These are phyloP conservation scores for Colletotrichum sp. DNA, from an alignment of 2,329 filamentous ascomycete genomes.

Conservation along the genomic window DNA sequence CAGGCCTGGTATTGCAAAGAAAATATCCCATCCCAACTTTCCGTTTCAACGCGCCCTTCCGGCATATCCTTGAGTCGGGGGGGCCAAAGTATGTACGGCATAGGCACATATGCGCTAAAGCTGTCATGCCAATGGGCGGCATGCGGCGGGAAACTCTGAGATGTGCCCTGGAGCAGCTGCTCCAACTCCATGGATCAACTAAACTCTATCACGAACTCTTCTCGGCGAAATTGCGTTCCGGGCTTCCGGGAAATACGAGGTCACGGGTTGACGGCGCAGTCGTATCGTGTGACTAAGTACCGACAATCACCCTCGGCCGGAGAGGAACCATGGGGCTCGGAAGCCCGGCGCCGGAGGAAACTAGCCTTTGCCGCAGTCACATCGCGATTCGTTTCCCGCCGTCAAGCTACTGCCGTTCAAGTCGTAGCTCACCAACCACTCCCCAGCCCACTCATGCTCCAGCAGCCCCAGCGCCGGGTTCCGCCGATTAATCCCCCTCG, in stretches of 20 bases:
- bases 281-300: neutral
- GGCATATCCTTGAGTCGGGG: neutral
- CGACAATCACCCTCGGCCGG: neutral
- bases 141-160: neutral
- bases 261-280: neutral
- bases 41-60: neutral
- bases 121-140: neutral
- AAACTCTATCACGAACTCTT: neutral
- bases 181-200: neutral
- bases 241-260: neutral
- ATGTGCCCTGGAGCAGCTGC: neutral
- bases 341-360: neutral
- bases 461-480: conserved; percentile 12
- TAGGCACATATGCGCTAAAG: neutral
- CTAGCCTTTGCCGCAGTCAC: no score
- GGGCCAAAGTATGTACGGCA: neutral
- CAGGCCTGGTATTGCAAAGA: neutral
- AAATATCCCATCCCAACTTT: neutral
- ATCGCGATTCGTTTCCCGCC: neutral
- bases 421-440: conserved; percentile 11
- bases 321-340: neutral
- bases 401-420: neutral
- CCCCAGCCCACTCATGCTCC: conserved; percentile 1
- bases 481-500: conserved; percentile 16
- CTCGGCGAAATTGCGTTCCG: neutral